A percentile compares a stretch with the other conserved stretches of the same genome.
These are phyloP conservation scores for Ophiobolus disseminans DNA, from an alignment of 2,329 filamentous ascomycete species.

Conservation along the genomic window DNA sequence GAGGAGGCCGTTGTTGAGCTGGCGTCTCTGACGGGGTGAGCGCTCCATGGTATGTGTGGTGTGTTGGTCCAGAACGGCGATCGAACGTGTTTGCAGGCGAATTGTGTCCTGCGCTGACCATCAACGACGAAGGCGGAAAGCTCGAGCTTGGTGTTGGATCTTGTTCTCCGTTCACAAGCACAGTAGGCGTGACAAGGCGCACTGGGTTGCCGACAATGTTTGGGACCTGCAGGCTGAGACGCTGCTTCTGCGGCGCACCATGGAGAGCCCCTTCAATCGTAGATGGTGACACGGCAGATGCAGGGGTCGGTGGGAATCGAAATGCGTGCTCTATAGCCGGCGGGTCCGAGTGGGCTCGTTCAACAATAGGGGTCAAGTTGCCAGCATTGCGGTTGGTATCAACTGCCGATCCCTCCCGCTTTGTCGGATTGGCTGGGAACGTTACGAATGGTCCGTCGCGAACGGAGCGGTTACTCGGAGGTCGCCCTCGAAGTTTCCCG, in stretches of 20 bases:
- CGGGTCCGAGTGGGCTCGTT: conserved; percentile 52
- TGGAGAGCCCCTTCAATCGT: conserved; percentile 31
- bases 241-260: conserved; percentile 50
- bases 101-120: conserved; percentile 19
- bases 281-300: conserved; percentile 45
- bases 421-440: conserved; percentile 67
- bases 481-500: conserved; percentile 79
- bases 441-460: conserved; percentile 73
- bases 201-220: conserved; percentile 67
- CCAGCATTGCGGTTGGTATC: conserved; percentile 53
- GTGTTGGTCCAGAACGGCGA: conserved; percentile 24
- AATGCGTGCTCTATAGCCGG: conserved; percentile 45
- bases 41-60: conserved; percentile 31
- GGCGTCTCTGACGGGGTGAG: conserved; percentile 42
- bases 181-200: conserved; percentile 66
- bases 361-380: conserved; percentile 52
- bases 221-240: conserved; percentile 69
- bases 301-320: conserved; percentile 49
- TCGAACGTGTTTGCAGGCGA: conserved; percentile 29
- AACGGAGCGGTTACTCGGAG: conserved; percentile 73
- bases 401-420: conserved; percentile 56
- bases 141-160: conserved; percentile 33
- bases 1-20: conserved; percentile 27
- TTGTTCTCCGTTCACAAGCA: conserved; percentile 61
- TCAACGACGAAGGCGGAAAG: conserved; percentile 30